Evolutionary conservation across 2,329 filamentous ascomycete species (phyloP), one percentile per base, ranked within the genome.

Genomic region (Sphaerulina musiva): DNA sequence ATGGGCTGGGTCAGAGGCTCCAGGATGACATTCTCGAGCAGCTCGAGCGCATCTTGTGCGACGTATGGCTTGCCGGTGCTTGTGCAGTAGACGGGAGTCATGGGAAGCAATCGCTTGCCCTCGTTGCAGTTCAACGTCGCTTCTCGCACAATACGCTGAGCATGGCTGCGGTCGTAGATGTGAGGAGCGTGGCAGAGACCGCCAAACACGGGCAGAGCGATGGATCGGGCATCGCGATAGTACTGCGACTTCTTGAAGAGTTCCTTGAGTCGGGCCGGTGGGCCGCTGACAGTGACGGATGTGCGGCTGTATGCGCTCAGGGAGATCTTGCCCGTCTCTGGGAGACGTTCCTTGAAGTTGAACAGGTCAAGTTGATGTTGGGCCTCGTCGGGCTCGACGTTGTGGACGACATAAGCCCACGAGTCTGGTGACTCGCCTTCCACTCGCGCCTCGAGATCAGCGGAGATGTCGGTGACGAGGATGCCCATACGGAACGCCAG

Each of bases 401-500:
- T 68, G 2, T 68, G 65, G 1, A 77, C 55, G 0, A 76, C 72
- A 46, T 72, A 74, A 0, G 75, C 74, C 74, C 74, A 77, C 20
- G 62, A 69, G 23, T 73, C 70, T 10, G 56, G 48, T 5, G 51
- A 48, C 17, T 70, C 67, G 2, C 66, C 69, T 12, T 72, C 52
- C 54, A 79, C 66, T 12, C 34, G 45, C 20, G 48, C 42, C 38
- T 59, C 56, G 4, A 80, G 58, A 23, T 72, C 70, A 36, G 71
- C 61, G 0, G 76, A 78, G 0, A 77, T 64, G 2, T 67, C 64
- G n/a, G 71, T 58, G 0, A 79, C 75, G 3, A 70, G 61, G 2
- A 78, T 61, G 1, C 76, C 76, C 3, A 79, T 64, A 1, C 76
- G 69, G 54, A 80, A 79, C 1, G 78, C 74, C 1, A 71, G 34